A percentile compares a stretch with the other conserved stretches of the same genome.
Conservation (phyloP, 2,329 filamentous ascomycete species). For the Cercospora beticola region DNA sequence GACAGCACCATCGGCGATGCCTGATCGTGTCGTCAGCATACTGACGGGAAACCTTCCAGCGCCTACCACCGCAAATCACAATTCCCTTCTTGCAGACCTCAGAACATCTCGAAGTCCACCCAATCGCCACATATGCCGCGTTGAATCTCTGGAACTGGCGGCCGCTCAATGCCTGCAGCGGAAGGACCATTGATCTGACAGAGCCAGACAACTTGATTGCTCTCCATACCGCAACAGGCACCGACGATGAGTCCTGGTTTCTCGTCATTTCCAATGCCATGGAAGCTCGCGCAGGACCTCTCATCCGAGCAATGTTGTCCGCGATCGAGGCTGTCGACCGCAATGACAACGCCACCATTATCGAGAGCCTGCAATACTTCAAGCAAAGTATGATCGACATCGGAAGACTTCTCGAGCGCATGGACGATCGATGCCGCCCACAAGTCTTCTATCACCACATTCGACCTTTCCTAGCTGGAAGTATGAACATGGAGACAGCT, state of each 20-base stretch:
- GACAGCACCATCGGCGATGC: too few relatives aligned
- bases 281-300: constrained; percentile 51
- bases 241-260: constrained; percentile 90
- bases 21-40: neutral
- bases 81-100: constrained; percentile 78
- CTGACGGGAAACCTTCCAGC: constrained; percentile 38
- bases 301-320: constrained; percentile 49
- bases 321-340: constrained; percentile 48
- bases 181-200: constrained; percentile 64
- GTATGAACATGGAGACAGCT: constrained; percentile 54
- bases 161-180: constrained; percentile 64
- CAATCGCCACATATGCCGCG: constrained; percentile 89
- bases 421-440: constrained; percentile 53
- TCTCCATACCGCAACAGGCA: constrained; percentile 85
- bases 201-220: constrained; percentile 84
- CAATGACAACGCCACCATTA: constrained; percentile 41
- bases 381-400: constrained; percentile 46
- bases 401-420: constrained; percentile 46
- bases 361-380: constrained; percentile 44
- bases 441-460: constrained; percentile 54
- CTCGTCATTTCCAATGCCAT: constrained; percentile 55
- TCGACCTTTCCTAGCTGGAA: constrained; percentile 54
- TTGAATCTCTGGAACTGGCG: constrained; percentile 96
- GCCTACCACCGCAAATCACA: constrained; percentile 75
- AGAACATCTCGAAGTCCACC: constrained; percentile 71